Evolutionary conservation across 1,139 yeast species (phyloP), one percentile per base, ranked within the genome.

Genomic region (Taiozyma sp.): DNA sequence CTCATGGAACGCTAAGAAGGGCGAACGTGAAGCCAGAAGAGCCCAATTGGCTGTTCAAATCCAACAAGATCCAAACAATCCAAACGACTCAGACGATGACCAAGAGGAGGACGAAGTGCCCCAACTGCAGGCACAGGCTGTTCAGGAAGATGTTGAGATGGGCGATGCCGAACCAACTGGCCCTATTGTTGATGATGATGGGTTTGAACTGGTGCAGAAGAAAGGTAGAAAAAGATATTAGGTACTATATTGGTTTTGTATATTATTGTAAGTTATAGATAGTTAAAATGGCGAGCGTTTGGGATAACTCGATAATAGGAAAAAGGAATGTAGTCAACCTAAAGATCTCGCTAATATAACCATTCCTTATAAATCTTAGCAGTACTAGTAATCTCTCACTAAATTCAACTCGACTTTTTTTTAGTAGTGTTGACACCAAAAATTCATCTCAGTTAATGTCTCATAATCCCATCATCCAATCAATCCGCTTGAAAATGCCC

Each of bases 131-230:
- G 54, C 48, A 1, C 43, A 51, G 32, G 39, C 47, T 16, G 61
- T 59, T 6, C 65, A 55, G 24, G 74, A 71, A 38, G 72, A 67
- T 24, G 74, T 75, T 66, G 80, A 71, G 24, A 68, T 68, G 69
- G 68, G 58, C 45, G 72, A 67, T 29, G 60, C 55, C 22, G 52
- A 61, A 29, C 24, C 41, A 6, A 64, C 68, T 29, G 70, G 71
- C 28, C 96, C 96, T 9, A 66, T 87, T 13, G 76, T 92, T 13
- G 97, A 92, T 66, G 98, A 92, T 34, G 97, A 92, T 65, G 98
- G 98, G 2, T 92, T 92, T 64, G 93, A 91, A 61, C 70, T 91
- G 55, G 97, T 92, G 10, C 90, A 84, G 62, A 83, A 78, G 63
- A 84, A 78, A 63, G 83, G 85, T 28, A 78, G 76, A 65, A 72